Evolutionary conservation across 169 alveolate genomes (phyloP), one percentile per base, ranked within the genome.

Genomic region (Cyclospora cayetanensis): DNA sequence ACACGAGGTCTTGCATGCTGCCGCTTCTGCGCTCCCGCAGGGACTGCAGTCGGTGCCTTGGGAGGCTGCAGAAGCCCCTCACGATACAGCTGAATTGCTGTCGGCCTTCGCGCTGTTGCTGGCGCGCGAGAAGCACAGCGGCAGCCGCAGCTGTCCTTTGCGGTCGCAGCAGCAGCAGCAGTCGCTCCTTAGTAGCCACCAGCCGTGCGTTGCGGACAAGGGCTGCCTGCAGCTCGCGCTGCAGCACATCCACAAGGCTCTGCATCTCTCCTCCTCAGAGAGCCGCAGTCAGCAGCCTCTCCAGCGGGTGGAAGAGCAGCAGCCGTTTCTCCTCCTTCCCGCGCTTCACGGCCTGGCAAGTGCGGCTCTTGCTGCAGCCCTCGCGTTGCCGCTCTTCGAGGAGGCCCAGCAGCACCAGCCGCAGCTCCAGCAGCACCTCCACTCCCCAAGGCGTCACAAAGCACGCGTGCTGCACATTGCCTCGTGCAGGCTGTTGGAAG

Each of bases 341-440:
- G 88, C n/a, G 31, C 70, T 77, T 1, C 70, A 50, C 18, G 25
- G 88, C 31, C 50, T 77, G 34, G 88, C 88, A 0, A 0, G 63
- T 77, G 88, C 88, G 5, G 50, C 88, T 2, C 39, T 77, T n/a
- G 88, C 88, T 22, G 88, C 88, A 4, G 76, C 90, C 7, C 25
- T 55, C 63, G 79, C 60, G 15, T 27, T 53, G 18, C 63, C 74
- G 7, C 42, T 82, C 41, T 55, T 39, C 29, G 90, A 55, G 90
- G 90, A 52, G 11, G 15, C 34, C 35, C 79, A 35, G 55, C 60
- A 82, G 74, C 90, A 82, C 79, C 90, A 82, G 79, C 77, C 35
- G 79, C 90, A 80, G 76, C 90, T 27, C 55, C 76, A 65, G 77
- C 74, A 52, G 77, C 90, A 22, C 60, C 88, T 25, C 52, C 29